Evolutionary conservation across 2,329 filamentous ascomycete species (phyloP).

Genomic region (Lithohypha guttulata): DNA sequence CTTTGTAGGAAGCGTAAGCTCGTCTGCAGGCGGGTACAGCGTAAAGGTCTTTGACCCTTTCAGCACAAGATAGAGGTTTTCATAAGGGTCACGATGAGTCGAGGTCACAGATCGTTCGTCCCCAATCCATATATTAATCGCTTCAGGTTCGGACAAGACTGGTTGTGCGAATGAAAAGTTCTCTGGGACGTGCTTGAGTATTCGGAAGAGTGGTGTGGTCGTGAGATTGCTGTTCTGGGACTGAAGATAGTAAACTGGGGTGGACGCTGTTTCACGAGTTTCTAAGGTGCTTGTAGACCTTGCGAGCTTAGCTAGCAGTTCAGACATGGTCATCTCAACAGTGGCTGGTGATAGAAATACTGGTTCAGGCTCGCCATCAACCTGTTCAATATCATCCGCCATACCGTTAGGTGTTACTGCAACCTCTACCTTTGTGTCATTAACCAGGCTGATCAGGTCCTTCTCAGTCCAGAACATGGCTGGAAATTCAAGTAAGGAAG

Average conservation of each 20-base stretch:
- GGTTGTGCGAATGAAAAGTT: conserved; percentile 15
- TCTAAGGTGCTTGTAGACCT: too few relatives aligned
- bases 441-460: conserved; percentile 12
- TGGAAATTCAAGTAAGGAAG: conserved; percentile 6
- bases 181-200: conserved; percentile 13
- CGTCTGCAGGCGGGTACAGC: conserved; percentile 19
- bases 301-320: conserved; percentile 14
- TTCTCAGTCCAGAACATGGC: conserved; percentile 18
- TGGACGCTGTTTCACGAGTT: too few relatives aligned
- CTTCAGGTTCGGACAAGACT: conserved; percentile 18
- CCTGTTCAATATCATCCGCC: conserved; percentile 17
- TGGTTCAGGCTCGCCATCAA: conserved; percentile 10
- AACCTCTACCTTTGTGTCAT: conserved; percentile 17
- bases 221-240: conserved; percentile 22
- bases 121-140: conserved; percentile 22
- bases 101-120: conserved; percentile 17
- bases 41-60: conserved; percentile 19
- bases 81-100: conserved; percentile 22
- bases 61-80: conserved; percentile 21
- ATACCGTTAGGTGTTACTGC: conserved; percentile 20
- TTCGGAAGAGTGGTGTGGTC: conserved; percentile 12
- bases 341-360: conserved; percentile 20
- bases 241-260: conserved; percentile 21
- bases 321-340: conserved; percentile 14
- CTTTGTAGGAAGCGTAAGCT: conserved; percentile 17